Conservation (phyloP, 495 filamentous ascomycete species). For the Thozetella sp. region DNA sequence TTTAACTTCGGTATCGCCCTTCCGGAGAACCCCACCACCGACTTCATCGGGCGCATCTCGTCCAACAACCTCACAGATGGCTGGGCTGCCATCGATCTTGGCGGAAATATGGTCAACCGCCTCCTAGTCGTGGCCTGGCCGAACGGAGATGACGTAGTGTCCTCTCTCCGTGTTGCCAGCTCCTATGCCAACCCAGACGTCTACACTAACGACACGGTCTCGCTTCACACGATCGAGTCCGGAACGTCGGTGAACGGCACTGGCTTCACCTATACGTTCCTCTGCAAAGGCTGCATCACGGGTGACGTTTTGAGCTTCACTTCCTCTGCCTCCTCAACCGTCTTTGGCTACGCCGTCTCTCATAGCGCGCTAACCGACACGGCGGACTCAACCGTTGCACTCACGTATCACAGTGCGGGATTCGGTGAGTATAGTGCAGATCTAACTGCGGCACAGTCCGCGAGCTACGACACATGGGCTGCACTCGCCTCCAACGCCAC, state of each 20-base stretch:
- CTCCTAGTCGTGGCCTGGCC: conserved; percentile 30
- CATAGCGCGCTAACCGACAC: background rate
- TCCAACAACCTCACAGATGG: conserved; percentile 19
- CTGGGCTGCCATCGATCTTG: conserved; percentile 27
- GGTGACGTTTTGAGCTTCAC: conserved; percentile 10
- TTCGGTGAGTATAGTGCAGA: conserved; percentile 4
- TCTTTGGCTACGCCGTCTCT: conserved; percentile 2
- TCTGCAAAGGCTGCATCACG: conserved; percentile 31
- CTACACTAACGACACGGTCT: conserved; percentile 24
- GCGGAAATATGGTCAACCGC: conserved; percentile 20
- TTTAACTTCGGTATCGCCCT: conserved; percentile 34
- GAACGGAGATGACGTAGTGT: conserved; percentile 22
- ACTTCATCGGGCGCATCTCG: conserved; percentile 38
- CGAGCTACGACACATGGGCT: conserved; percentile 1
- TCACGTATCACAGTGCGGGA: conserved; percentile 3
- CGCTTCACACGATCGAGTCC: conserved; percentile 24
- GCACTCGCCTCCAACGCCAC: conserved; percentile 4
- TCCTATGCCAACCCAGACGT: conserved; percentile 7
- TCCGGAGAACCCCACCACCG: conserved; percentile 23
- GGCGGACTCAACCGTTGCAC: background rate
- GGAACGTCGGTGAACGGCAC: conserved; percentile 36
- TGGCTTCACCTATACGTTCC: conserved; percentile 37
- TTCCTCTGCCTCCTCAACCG: background rate
- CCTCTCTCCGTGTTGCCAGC: conserved; percentile 20
- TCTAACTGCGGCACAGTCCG: background rate